Evolutionary conservation across 2,329 filamentous ascomycete species (phyloP).

Genomic region (Lachnellula arida): DNA sequence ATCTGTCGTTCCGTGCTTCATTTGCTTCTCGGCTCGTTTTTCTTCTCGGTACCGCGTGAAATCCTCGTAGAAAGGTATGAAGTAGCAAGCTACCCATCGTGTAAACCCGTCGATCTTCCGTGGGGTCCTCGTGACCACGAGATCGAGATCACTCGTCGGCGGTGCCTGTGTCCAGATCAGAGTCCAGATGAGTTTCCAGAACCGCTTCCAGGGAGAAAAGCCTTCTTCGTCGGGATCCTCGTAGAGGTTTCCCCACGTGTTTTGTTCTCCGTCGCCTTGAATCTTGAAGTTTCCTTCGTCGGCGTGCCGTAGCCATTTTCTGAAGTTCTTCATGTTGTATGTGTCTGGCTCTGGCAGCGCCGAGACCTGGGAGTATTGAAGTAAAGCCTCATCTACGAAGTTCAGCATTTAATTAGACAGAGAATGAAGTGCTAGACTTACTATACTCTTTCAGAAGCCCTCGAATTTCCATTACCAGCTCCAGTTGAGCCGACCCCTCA

Average conservation of each 20-base stretch:
- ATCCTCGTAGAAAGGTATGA: not conserved
- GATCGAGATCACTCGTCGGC: not conserved
- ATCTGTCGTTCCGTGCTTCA: not conserved
- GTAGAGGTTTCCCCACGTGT: slow-evolving; percentile 6
- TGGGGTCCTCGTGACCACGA: not conserved
- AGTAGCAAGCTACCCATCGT: not conserved
- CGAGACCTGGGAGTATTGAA: slow-evolving; percentile 10
- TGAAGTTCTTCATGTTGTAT: slow-evolving; percentile 1
- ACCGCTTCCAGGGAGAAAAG: not conserved
- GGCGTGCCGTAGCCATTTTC: slow-evolving; percentile 2
- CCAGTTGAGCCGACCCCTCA: not conserved
- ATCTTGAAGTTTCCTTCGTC: slow-evolving; percentile 1
- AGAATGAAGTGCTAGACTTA: not conserved
- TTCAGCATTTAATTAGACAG: no score
- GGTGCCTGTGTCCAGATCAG: slow-evolving; percentile 4
- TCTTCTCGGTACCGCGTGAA: not conserved
- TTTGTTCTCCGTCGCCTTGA: not conserved
- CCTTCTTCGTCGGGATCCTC: not conserved
- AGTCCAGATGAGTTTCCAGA: slow-evolving; percentile 1
- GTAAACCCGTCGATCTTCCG: not conserved
- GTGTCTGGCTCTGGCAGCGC: slow-evolving; percentile 4
- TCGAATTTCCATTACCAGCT: not conserved
- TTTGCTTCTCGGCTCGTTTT: not conserved
- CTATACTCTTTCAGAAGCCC: slow-evolving; percentile 9
- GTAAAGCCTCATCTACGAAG: slow-evolving; percentile 6